phyloP scores from a whole-genome alignment of 441 rosid species.

The Hura crepitans region DNA sequence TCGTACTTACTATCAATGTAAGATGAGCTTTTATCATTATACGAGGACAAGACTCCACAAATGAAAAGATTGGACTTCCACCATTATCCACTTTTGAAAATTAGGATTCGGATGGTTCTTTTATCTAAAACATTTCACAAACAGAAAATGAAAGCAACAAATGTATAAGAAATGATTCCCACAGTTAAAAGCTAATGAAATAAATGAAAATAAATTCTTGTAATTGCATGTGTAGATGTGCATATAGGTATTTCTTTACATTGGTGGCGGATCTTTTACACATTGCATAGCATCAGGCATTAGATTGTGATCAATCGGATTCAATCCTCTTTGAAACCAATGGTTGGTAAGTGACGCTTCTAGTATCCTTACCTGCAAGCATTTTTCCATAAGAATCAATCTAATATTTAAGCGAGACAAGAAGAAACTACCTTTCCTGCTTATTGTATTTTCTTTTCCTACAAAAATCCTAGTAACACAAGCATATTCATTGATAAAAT shows the following conservation, averaged over 20 bases:
- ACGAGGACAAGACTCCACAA: too few relatives aligned
- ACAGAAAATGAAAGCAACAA: not conserved
- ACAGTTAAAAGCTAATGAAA: not conserved
- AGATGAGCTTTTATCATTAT: too few relatives aligned
- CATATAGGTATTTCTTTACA: slow-evolving; percentile 35
- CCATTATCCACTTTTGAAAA: too few relatives aligned
- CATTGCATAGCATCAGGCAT: slow-evolving; percentile 53
- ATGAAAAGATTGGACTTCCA: too few relatives aligned
- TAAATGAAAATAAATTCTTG: slow-evolving; percentile 7
- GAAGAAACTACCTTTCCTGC: not conserved
- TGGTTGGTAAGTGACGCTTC: slow-evolving; percentile 50
- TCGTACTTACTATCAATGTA: too few relatives aligned
- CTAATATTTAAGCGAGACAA: not conserved
- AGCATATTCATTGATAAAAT: not conserved
- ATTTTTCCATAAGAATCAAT: slow-evolving; percentile 9
- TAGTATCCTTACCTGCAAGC: slow-evolving; percentile 79
- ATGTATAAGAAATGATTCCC: not conserved
- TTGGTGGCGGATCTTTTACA: slow-evolving; percentile 47
- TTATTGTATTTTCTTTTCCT: not conserved
- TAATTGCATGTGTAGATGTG: slow-evolving; percentile 20
- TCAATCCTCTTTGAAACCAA: slow-evolving; percentile 66
- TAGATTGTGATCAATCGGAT: slow-evolving; percentile 56
- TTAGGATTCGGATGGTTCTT: not conserved
- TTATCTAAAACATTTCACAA: not conserved
- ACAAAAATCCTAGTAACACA: not conserved